Evolutionary conservation across 164 flowering plant species (phyloP), one percentile per base, ranked within the genome.

Genomic region (Vitis amurensis): DNA sequence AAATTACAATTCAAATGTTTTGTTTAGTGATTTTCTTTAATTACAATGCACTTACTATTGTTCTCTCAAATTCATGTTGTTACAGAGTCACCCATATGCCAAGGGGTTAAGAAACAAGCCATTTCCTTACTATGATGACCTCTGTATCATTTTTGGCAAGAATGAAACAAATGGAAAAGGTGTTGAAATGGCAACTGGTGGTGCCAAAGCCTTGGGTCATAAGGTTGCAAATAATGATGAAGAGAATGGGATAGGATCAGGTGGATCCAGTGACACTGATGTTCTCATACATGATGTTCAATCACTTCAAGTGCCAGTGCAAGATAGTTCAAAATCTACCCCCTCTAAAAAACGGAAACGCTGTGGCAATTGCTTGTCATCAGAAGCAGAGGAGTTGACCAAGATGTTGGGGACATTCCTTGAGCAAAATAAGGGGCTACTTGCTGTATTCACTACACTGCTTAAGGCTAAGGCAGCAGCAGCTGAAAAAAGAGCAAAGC

Each of bases 41-140:
- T 37, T 37, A 3, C 44, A 37, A 37, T 37, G 44, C 44, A 37
- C 27, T 37, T 37, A 37, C 27, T 37, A 37, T 37, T 37, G 6
- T 3, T 37, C 7, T 37, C 44, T 37, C 44, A 37, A 37, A 37
- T 37, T 37, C 6, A 6, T 37, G 4, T 37, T 50, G 13, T 64
- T 64, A 27, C 27, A 64, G 68, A 14, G 17, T 9, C 68, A 64
- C 13, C 23, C 56, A 0, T 29, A 64, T 64, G 68, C 68, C 16
- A 64, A 51, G 68, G 68, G 57, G 19, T 50, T 64, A 64, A 64
- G 67, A 17, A 64, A 64, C 49, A 64, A 64, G 55, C 67, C n/a
- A 50, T 63, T 48, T 48, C 50, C 66, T 48, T 48, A 50, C 11
- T 50, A 64, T 23, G 17, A 64, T 1, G 56, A 64, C 6, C 56